Conservation (phyloP, 805 yeast genomes). For the Isabelozyma heimii region DNA sequence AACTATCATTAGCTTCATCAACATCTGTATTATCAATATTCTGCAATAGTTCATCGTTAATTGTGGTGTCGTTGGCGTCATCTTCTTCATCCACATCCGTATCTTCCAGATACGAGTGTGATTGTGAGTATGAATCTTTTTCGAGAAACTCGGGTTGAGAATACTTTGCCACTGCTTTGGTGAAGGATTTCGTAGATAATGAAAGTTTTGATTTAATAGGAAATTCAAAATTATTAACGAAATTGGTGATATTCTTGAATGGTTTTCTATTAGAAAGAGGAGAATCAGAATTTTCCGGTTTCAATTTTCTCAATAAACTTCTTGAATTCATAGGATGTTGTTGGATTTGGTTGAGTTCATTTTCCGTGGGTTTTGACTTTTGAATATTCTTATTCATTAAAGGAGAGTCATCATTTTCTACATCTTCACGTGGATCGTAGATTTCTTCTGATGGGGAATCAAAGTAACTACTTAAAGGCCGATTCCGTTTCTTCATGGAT, state of each 20-base stretch:
- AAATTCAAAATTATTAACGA: conserved; percentile 7
- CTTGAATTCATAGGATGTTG: neutral
- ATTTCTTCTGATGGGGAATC: conserved; percentile 33
- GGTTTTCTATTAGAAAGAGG: conserved; percentile 21
- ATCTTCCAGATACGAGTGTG: conserved; percentile 1
- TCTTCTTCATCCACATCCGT: conserved; percentile 6
- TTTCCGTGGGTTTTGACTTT: conserved; percentile 1
- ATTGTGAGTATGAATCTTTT: too few species aligned
- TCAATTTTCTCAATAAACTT: neutral
- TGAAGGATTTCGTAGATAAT: too few species aligned
- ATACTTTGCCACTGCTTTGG: conserved; percentile 4
- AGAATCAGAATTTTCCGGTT: conserved; percentile 6
- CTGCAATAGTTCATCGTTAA: neutral
- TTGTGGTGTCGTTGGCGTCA: neutral
- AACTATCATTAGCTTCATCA: neutral
- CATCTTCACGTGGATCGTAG: neutral
- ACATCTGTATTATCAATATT: neutral
- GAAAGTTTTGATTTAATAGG: conserved; percentile 20
- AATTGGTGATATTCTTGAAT: conserved; percentile 25
- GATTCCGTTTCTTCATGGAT: conserved; percentile 7
- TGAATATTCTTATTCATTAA: neutral
- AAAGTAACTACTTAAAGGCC: conserved; percentile 35
- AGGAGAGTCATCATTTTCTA: conserved; percentile 2
- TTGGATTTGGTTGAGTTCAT: conserved; percentile 1
- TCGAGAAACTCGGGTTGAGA: neutral